Base-by-base conservation (phyloP, 495 filamentous ascomycete genomes). In the Penicillium coprophilum region DNA sequence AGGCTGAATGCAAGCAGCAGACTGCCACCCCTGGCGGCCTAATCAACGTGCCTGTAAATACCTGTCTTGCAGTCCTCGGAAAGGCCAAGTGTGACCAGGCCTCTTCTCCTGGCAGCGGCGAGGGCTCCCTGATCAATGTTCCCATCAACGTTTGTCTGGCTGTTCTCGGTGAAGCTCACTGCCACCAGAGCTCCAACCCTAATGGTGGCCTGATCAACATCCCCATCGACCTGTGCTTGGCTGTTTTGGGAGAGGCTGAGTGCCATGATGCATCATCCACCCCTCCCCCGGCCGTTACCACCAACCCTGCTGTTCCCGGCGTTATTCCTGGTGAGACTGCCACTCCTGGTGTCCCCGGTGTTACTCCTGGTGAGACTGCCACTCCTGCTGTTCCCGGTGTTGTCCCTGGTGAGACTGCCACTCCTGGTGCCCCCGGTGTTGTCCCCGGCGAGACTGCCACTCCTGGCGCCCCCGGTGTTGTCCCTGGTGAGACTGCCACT, bases 71-170 rank as follows among this genome's bases (percentile, higher is more conserved):
- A 50, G 68, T 51, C 38, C 61, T 71, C 20, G 68, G 68, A 21
- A 27, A 67, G 23, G 66, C 61, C 59, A 67, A 69, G 59, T 71
- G 68, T 57, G 57, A 71, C 39, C 68, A 71, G 49, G 63, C 41
- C 40, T 62, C 65, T 43, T 27, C 24, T 15, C 20, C 17, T 56
- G 13, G 19, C 46, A 41, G 32, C 34, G 46, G 50, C 39, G 47
- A 56, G 20, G 58, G 60, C 36, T 60, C 67, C 36, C 47, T 71
- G 48, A 71, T 71, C 61, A 69, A 61, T 46, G 65, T 71, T 1
- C 68, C 68, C 28, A 62, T 71, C 55, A 65, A 71, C 48, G 28
- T 67, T 50, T 71, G 60, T 21, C 46, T 62, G 30, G 56, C 60
- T 34, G 56, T 62, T 21, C 56, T 62, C 30, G 60, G 60, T 5